These are phyloP conservation scores for Barnettozyma californica DNA, from an alignment of 805 yeast genomes.

Conservation along the genomic window DNA sequence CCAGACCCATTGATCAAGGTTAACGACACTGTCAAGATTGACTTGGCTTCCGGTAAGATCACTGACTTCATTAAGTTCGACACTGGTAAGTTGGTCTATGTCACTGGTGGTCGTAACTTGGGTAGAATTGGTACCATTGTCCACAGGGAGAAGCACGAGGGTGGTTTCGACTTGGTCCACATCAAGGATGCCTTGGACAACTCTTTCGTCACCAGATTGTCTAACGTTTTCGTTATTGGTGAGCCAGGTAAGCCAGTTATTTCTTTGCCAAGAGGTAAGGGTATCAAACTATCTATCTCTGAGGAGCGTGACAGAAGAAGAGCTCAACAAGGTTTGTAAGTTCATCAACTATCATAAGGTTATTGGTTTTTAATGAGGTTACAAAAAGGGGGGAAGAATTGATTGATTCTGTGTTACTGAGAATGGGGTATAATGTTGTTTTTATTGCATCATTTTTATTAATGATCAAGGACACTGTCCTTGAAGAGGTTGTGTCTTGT, in stretches of 20 bases:
- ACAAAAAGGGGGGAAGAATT: constrained; percentile 3
- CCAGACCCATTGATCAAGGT: constrained; percentile 97
- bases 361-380: constrained; percentile 7
- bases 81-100: constrained; percentile 87
- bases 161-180: constrained; percentile 97
- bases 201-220: constrained; percentile 91
- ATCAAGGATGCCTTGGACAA: constrained; percentile 92
- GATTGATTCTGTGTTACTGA: neutral
- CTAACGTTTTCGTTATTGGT: constrained; percentile 92
- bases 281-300: constrained; percentile 91
- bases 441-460: constrained; percentile 23
- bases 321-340: constrained; percentile 45
- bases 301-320: constrained; percentile 99
- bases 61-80: constrained; percentile 86
- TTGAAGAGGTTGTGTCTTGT: constrained; percentile 8
- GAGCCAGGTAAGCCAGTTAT: constrained; percentile 93
- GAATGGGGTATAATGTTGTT: constrained; percentile 11
- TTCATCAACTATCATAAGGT: constrained; percentile 1
- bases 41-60: constrained; percentile 93
- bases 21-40: constrained; percentile 97
- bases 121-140: constrained; percentile 95
- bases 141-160: constrained; percentile 97
- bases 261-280: constrained; percentile 98
- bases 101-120: constrained; percentile 98
- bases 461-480: constrained; percentile 15